Evolutionary conservation across 495 filamentous ascomycete species (phyloP), one percentile per base, ranked within the genome.

Genomic region (Daldinia caldariorum): DNA sequence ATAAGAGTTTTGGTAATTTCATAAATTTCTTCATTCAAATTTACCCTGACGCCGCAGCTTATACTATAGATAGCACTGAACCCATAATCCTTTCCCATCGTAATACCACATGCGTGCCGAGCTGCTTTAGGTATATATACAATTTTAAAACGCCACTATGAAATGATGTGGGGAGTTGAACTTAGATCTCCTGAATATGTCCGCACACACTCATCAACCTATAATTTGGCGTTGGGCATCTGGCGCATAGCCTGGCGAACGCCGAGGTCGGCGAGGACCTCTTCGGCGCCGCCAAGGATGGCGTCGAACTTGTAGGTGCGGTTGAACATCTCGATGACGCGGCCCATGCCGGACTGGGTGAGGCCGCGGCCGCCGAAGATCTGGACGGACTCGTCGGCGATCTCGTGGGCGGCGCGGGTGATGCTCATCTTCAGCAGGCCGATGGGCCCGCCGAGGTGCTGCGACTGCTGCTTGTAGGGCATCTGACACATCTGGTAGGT

Each of bases 291-390:
- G 56, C 93, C 92, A 5, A 97, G 79, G 67, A 97, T 94, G 13
- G 93, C 88, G 79, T 97, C 92, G 72, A 95, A 95, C 82, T 95
- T 95, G 79, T 95, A 94, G 0, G 89, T 92, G 35, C 91, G 84
- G 75, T 93, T 84, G 83, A 94, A 94, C 82, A 89, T 88, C 81
- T 95, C 93, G 38, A 95, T 86, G 26, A 91, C 81, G 45, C 85
- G 85, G 31, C 93, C 92, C 92, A 95, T 97, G 32, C 93, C 92
- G 0, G 83, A 86, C 80, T 94, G 90, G 1, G 92, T 97, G 16
- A 97, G 74, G 1, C 89, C 92, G 66, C 92, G 85, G 5, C 93
- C 92, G 49, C 92, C 93, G 77, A 93, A 97, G 77, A 97, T 93
- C 78, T 97, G 94, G 1, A 91, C 90, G 18, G 91, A 86, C 68